These are phyloP conservation scores for Zanthoxylum bungeanum DNA, from an alignment of 345 rosid genomes.

Conservation along the genomic window DNA sequence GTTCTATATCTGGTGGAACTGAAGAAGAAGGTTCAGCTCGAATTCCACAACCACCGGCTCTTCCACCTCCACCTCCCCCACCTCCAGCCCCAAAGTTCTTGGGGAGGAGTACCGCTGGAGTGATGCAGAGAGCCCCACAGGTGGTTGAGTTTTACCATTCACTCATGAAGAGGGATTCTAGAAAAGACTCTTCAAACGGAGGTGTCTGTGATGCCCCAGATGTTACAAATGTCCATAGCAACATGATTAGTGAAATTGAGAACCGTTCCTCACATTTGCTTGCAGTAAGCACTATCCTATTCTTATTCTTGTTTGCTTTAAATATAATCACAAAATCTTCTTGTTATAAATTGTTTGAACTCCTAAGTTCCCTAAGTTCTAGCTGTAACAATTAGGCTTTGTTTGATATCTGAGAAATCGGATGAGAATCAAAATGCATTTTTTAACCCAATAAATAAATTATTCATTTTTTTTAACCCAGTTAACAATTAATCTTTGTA, in stretches of 20 bases:
- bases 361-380: background rate
- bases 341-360: background rate
- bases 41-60: conserved; percentile 45
- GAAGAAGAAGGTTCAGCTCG: conserved; percentile 38
- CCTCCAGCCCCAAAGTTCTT: conserved; percentile 45
- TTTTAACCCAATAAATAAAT: no score
- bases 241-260: conserved; percentile 77
- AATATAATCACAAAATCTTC: background rate
- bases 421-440: no score
- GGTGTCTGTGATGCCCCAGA: conserved; percentile 52
- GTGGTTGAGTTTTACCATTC: conserved; percentile 84
- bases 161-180: conserved; percentile 75
- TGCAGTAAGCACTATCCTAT: conserved; percentile 45
- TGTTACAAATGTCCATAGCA: conserved; percentile 62
- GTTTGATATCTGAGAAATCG: background rate
- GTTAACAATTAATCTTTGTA: no score
- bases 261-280: conserved; percentile 74
- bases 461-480: no score
- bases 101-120: conserved; percentile 31
- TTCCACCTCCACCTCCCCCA: conserved; percentile 61
- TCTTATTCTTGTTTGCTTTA: background rate
- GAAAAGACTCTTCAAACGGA: conserved; percentile 55
- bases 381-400: background rate
- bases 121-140: conserved; percentile 64
- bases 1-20: conserved; percentile 29